Base-by-base conservation (phyloP, 2,329 filamentous ascomycete species). In the Alternaria sp. region DNA sequence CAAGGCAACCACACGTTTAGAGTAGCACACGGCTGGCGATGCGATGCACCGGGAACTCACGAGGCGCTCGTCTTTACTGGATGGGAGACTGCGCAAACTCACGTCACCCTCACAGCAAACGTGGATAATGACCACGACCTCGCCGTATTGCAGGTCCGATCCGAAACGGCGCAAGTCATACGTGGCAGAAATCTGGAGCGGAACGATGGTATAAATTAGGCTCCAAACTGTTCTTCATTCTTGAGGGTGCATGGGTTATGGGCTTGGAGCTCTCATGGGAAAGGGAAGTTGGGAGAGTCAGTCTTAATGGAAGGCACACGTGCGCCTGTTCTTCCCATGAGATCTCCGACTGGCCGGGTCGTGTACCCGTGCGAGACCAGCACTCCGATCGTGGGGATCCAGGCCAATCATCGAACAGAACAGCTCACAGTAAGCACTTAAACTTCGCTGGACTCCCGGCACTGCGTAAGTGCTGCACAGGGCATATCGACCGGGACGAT, bases 21-120 rank as follows among this genome's bases (percentile, higher is more conserved):
- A 44, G 61, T 74, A 45, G 66, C 64, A 58, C 61, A 67, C 49
- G 71, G 68, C 57, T 74, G 71, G 72, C 70, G 73, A 50, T 70
- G 69, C 44, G 75, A 76, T 66, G 55, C 64, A 41, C 57, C 63
- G 44, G 71, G 60, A 59, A 71, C 57, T 46, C 65, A 69, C 23
- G 74, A 78, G 63, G 61, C 63, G 33, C 49, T 75, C 18, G 43
- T 73, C 20, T 69, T 78, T 51, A 72, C 65, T 20, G 72, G 71
- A n/a, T 73, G 70, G 68, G 51, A 55, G n/a, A 67, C 50, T 53
- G 41, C 60, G 33, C 58, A 71, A 58, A 58, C 62, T 21, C 63
- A 73, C 58, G 30, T 49, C 57, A 60, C 58, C 44, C 74, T 72
- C 28, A 37, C 53, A 20, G 63, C 50, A 26, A 60, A 64, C 43